phyloP scores from a whole-genome alignment of 495 filamentous ascomycete genomes.

The Terfezia claveryi region DNA sequence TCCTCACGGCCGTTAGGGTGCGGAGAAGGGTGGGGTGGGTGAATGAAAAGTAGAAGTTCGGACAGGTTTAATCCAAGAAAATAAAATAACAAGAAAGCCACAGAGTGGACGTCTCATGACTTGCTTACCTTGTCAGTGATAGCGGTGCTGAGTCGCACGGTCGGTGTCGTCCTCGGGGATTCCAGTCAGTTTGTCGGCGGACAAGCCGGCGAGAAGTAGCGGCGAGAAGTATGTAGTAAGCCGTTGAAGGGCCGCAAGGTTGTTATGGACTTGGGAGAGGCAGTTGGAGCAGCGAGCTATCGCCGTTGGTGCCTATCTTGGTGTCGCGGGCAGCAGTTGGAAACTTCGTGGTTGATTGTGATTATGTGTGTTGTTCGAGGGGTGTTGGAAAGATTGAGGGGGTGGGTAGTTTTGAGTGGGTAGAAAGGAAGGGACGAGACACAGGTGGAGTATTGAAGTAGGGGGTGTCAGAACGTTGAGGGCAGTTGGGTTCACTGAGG shows the following conservation, averaged over 20 bases:
- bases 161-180: background rate
- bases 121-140: background rate
- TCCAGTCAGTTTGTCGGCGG: background rate
- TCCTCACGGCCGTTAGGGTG: background rate
- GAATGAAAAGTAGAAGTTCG: background rate
- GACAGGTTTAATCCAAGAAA: background rate
- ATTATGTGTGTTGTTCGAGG: background rate
- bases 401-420: slow-evolving; percentile 3
- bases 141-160: background rate
- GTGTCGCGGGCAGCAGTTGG: slow-evolving; percentile 5
- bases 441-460: slow-evolving; percentile 3
- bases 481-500: background rate
- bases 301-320: slow-evolving; percentile 5
- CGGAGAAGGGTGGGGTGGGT: background rate
- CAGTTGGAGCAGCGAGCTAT: background rate
- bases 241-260: background rate
- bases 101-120: background rate
- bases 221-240: background rate
- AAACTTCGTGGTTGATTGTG: background rate
- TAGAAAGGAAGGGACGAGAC: slow-evolving; percentile 5
- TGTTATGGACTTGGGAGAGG: slow-evolving; percentile 6
- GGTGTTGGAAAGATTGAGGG: background rate
- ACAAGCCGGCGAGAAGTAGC: background rate
- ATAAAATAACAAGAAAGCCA: background rate
- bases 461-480: slow-evolving; percentile 3